Evolutionary conservation across 2,329 filamentous ascomycete genomes (phyloP).

Genomic region (Cyclaneusma minus): DNA sequence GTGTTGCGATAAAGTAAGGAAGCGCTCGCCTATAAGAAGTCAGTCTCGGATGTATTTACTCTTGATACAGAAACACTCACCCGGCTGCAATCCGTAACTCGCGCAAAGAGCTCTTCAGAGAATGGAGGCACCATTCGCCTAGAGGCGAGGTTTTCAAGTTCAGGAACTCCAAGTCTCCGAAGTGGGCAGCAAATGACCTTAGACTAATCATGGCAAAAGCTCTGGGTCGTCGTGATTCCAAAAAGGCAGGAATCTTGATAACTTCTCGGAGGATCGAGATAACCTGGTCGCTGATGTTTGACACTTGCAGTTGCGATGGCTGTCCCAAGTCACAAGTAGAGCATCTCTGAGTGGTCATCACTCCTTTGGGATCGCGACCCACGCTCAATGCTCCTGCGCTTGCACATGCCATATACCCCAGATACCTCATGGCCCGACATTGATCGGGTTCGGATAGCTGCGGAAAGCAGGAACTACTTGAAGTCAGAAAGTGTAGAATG

Average conservation of each 20-base stretch:
- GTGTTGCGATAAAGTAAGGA: slow-evolving; percentile 47
- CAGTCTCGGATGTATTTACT: slow-evolving; percentile 2
- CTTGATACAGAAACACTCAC: slow-evolving; percentile 18
- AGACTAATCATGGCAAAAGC: slow-evolving; percentile 59
- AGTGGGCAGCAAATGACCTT: slow-evolving; percentile 54
- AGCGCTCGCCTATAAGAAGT: slow-evolving; percentile 37
- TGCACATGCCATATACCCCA: slow-evolving; percentile 43
- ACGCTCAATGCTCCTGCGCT: slow-evolving; percentile 27
- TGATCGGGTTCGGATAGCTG: slow-evolving; percentile 31
- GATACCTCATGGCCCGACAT: slow-evolving; percentile 33
- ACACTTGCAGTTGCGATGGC: slow-evolving; percentile 7
- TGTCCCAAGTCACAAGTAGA: slow-evolving; percentile 13
- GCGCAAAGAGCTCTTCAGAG: slow-evolving; percentile 67
- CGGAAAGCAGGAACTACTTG: slow-evolving; percentile 25
- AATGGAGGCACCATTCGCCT: slow-evolving; percentile 70
- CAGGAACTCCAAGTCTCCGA: slow-evolving; percentile 39
- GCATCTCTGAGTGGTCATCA: slow-evolving; percentile 14
- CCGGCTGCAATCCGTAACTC: slow-evolving; percentile 75
- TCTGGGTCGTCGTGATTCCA: slow-evolving; percentile 41
- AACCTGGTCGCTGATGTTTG: slow-evolving; percentile 20
- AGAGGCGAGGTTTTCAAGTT: slow-evolving; percentile 51
- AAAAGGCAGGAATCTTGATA: slow-evolving; percentile 26
- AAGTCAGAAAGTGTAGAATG: slow-evolving; percentile 4
- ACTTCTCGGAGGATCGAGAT: slow-evolving; percentile 30
- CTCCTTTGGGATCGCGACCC: slow-evolving; percentile 13